Evolutionary conservation across 768 basidiomycete species (phyloP).

Genomic region (Mrakia frigida): DNA sequence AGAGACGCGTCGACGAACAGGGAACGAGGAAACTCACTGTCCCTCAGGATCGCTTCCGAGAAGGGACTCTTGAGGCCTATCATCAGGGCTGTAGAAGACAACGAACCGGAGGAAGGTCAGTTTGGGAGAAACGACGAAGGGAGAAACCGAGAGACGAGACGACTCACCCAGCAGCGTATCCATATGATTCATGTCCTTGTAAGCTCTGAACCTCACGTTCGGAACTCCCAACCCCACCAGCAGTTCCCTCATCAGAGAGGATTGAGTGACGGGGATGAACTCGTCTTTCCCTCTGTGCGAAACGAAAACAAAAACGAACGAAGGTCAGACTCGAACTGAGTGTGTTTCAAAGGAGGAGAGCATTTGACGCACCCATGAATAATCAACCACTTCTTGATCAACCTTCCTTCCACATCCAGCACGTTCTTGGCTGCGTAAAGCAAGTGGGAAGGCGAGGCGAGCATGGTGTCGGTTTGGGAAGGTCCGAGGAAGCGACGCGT

Average conservation of each 20-base stretch:
- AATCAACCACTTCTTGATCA: slow-evolving; percentile 21
- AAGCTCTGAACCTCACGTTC: slow-evolving; percentile 16
- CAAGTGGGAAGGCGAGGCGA: slow-evolving; percentile 18
- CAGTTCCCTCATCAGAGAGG: slow-evolving; percentile 18
- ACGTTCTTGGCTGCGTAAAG: slow-evolving; percentile 27
- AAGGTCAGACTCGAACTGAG: too few relatives aligned
- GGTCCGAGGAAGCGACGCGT: slow-evolving; percentile 27
- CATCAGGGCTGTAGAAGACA: slow-evolving; percentile 4
- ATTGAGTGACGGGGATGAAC: slow-evolving; percentile 15
- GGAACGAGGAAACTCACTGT: neutral
- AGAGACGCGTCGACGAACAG: neutral
- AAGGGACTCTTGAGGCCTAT: neutral
- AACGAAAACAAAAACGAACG: neutral
- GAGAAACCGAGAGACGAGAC: neutral
- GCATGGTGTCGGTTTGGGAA: slow-evolving; percentile 24
- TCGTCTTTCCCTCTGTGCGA: slow-evolving; percentile 17
- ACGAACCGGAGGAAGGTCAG: neutral
- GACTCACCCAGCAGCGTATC: slow-evolving; percentile 5
- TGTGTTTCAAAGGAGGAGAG: neutral
- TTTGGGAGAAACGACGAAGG: neutral
- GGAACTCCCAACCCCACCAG: slow-evolving; percentile 17
- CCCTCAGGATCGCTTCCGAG: slow-evolving; percentile 10
- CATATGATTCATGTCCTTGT: slow-evolving; percentile 19
- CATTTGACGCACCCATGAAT: slow-evolving; percentile 19
- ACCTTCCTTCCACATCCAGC: neutral